phyloP scores from a whole-genome alignment of 2,329 filamentous ascomycete genomes.

The Neopestalotiopsis rosae region DNA sequence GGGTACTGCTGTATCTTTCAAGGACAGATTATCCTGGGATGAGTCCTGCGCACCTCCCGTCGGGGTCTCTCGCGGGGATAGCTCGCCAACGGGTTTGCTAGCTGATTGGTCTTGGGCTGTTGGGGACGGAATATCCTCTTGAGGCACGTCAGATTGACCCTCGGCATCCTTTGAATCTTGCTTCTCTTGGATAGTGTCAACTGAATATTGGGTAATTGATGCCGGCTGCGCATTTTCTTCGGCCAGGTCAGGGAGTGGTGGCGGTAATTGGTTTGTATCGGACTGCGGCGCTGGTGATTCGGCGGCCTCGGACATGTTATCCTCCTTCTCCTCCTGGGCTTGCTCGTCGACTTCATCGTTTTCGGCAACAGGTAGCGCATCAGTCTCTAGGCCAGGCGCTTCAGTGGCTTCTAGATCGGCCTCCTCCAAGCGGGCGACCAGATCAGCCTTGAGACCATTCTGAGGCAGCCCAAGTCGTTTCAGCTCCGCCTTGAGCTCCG shows the following conservation, averaged over 20 bases:
- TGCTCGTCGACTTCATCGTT: neutral
- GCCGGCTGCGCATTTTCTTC: neutral
- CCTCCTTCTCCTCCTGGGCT: conserved; percentile 15
- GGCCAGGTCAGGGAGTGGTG: neutral
- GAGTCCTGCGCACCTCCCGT: conserved; percentile 4
- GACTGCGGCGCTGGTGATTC: neutral
- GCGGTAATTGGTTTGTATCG: neutral
- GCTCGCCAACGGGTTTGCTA: conserved; percentile 12
- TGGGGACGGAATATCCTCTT: conserved; percentile 6
- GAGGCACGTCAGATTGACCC: neutral
- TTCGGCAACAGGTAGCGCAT: conserved; percentile 5
- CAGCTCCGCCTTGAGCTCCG: conserved; percentile 76
- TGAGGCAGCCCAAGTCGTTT: conserved; percentile 73
- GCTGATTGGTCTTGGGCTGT: conserved; percentile 23
- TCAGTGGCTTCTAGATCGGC: conserved; percentile 24
- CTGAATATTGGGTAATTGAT: neutral
- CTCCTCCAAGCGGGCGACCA: conserved; percentile 67
- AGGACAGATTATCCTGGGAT: neutral
- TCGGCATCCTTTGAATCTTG: neutral
- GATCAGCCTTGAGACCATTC: conserved; percentile 73
- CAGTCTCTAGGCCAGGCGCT: neutral
- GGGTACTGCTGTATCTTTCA: neutral
- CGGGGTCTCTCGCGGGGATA: neutral
- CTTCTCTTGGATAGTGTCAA: neutral
- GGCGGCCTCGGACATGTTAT: neutral